Evolutionary conservation across 768 basidiomycete species (phyloP), one percentile per base, ranked within the genome.

Genomic region (Tubosaeta sp.): DNA sequence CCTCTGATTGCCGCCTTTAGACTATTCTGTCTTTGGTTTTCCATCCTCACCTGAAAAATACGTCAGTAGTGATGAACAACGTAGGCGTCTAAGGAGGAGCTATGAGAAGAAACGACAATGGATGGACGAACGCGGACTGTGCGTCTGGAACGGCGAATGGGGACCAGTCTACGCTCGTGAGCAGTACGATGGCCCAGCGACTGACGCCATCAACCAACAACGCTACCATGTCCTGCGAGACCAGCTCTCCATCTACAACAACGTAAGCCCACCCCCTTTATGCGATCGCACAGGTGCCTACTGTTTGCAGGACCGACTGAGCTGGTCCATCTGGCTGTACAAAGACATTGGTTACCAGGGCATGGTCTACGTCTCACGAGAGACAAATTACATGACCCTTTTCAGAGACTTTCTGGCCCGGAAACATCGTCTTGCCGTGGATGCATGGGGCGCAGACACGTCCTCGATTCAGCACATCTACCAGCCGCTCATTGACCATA

Each of bases 251-350:
- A 81, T 91, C 52, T 91, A 91, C 69, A 78, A 80, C 60, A 63
- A 83, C 70, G 83, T 81, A 37, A 48, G 33, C 22, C 29, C 49
- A 1, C 17, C 35, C 43, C 9, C 25, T 29, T 37, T 34, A 14
- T 22, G 22, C 27, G 17, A 14, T 8, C 8, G 5, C 38, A 12
- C 39, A 14, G n/a, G 22, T 33, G 12, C 33, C 5, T 7, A 35
- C 11, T n/a, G 12, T 19, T 17, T 17, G 38, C 46, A 84, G 82
- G 83, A 82, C 59, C 80, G 79, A 26, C 67, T 85, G 50, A 83
- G 81, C 64, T 91, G 88, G 88, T 84, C 85, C 1, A 92, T 91
- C 72, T 92, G 91, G 91, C 71, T 90, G 17, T 92, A 88, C 79
- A 92, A 87, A 60, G 86, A 88, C 60, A 86, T 88, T 59, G 87